Evolutionary conservation across 345 rosid species (phyloP), one percentile per base, ranked within the genome.

Genomic region (Bretschneidera sinensis): DNA sequence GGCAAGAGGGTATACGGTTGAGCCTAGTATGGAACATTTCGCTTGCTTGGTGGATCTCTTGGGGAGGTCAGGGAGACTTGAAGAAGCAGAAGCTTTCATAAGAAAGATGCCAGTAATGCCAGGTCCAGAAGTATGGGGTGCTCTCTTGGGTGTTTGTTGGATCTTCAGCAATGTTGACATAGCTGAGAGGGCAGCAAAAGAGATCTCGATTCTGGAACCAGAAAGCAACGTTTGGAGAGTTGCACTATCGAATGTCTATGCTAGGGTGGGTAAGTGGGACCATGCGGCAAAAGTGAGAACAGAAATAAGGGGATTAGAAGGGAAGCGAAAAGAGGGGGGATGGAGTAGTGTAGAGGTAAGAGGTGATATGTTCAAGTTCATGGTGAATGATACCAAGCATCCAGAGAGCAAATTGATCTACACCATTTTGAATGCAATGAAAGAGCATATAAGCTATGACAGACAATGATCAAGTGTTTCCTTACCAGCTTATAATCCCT

Each of bases 1-100:
- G 79, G 43, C 45, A 13, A 15, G 50, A 19, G 43, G 20, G 10
- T 55, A 76, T 17, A 60, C 71, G 16, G 17, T 76, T 0, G 56
- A 65, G 22, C 83, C 81, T 2, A 63, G 57, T 1, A 77, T 71
- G 54, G 85, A 80, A 21, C 87, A 80, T 54, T 72, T 53, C 60
- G 79, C 68, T 11, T 76, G 87, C 50, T 64, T 74, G 80, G 79
- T 85, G 7, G 87, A 74, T 62, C 72, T 85, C 23, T 39, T 85
- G 72, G 85, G 81, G 2, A 72, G 85, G n/a, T 76, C 75, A 19
- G 87, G 84, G 54, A 59, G 66, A 48, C 66, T 82, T 0, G 72
- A 80, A 20, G 87, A 82, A 68, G 87, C 87, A 0, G 77, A 79
- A 70, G 72, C 21, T 11, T 67, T 82, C 23, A 47, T 78, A 51